Conservation (phyloP, 208 protist genomes). For the Acanthamoeba triangularis region DNA sequence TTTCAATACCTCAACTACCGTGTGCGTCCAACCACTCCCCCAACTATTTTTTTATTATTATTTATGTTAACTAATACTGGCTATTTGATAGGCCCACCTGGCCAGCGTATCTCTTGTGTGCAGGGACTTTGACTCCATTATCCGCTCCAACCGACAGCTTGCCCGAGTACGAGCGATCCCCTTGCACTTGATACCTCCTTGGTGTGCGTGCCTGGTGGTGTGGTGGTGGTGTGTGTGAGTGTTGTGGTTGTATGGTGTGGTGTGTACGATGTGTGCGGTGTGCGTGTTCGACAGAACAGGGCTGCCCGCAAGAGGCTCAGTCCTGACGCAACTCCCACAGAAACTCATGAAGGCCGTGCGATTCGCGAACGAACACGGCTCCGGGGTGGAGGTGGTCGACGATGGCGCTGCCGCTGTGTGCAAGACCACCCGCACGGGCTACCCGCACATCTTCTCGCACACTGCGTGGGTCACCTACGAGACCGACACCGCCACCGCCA, state of each 20-base stretch:
- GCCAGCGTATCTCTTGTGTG: neutral
- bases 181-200: too few relatives aligned
- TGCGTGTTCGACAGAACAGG: too few relatives aligned
- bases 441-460: neutral
- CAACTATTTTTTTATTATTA: too few relatives aligned
- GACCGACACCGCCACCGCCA: too few relatives aligned
- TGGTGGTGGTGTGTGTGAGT: too few relatives aligned
- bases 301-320: too few relatives aligned
- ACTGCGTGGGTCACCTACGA: neutral
- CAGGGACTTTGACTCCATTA: neutral
- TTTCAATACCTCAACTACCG: neutral
- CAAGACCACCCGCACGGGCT: neutral
- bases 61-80: too few relatives aligned
- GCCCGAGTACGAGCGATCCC: too few relatives aligned
- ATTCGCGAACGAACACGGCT: neutral
- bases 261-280: too few relatives aligned
- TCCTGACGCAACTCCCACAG: neutral
- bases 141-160: neutral
- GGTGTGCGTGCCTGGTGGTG: too few relatives aligned
- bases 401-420: neutral
- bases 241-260: too few relatives aligned
- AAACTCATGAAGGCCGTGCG: neutral
- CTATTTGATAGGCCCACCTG: neutral
- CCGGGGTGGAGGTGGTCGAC: neutral
- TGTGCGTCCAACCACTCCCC: neutral